Evolutionary conservation across 441 rosid genomes (phyloP).

Genomic region (Breynia disticha): DNA sequence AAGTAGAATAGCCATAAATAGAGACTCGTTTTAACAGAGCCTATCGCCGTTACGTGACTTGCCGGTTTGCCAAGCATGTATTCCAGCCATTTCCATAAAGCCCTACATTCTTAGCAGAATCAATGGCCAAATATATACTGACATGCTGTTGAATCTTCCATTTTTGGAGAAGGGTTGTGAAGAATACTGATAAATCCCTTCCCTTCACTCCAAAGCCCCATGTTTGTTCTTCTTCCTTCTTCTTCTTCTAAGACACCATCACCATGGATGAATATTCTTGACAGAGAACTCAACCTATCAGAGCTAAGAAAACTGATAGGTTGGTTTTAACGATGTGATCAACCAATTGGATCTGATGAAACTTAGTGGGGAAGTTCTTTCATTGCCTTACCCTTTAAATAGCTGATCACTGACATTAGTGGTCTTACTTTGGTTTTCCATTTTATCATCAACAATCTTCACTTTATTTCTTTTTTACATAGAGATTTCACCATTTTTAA

Average conservation of each 20-base stretch:
- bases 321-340: background rate
- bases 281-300: too few species aligned
- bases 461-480: background rate
- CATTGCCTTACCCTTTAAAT: conserved; percentile 28
- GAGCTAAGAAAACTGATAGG: too few species aligned
- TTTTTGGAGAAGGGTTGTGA: background rate
- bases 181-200: background rate
- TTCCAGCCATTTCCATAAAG: too few species aligned
- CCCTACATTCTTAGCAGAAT: too few species aligned
- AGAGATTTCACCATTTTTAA: conserved; percentile 11
- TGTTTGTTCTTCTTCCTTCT: background rate
- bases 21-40: conserved; percentile 29
- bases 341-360: conserved; percentile 22
- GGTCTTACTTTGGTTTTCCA: background rate
- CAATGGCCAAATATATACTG: conserved; percentile 19
- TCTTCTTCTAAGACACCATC: conserved; percentile 1
- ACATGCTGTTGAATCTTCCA: conserved; percentile 26
- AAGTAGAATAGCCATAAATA: background rate
- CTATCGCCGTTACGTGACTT: conserved; percentile 63
- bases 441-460: background rate
- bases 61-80: conserved; percentile 46
- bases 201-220: background rate
- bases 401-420: conserved; percentile 18
- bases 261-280: background rate
- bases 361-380: conserved; percentile 27